Percentiles rank a stretch among this genome's conserved stretches.
Evolutionary conservation across 495 filamentous ascomycete species (phyloP).

Genomic region (Penicillium mononematosum): DNA sequence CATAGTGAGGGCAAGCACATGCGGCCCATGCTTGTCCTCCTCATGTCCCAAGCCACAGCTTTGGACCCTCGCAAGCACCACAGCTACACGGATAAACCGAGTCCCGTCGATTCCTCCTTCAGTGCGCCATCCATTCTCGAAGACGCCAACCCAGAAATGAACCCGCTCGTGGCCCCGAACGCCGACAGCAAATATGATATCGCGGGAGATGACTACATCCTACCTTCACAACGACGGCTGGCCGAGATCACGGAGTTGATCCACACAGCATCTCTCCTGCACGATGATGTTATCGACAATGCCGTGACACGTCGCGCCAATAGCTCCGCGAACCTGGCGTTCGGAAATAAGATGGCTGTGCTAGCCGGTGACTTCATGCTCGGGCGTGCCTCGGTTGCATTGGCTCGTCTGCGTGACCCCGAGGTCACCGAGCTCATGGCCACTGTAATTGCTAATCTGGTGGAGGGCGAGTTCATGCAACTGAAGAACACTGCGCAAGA

Average conservation of each 20-base stretch:
- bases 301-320: conserved; percentile 76
- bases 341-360: conserved; percentile 99
- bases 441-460: conserved; percentile 94
- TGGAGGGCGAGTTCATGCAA: conserved; percentile 99
- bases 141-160: conserved; percentile 75
- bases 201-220: conserved; percentile 66
- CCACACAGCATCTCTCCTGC: conserved; percentile 91
- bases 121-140: conserved; percentile 71
- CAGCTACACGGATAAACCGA: conserved; percentile 36
- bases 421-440: conserved; percentile 93
- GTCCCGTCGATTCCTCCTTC: conserved; percentile 71
- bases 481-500: conserved; percentile 91
- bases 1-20: conserved; percentile 94
- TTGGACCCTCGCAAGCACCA: conserved; percentile 63
- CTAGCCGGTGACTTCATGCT: conserved; percentile 93
- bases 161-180: conserved; percentile 50
- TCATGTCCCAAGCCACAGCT: conserved; percentile 92
- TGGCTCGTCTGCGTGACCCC: conserved; percentile 84
- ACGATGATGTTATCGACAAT: conserved; percentile 97
- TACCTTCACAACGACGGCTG: conserved; percentile 87
- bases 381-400: conserved; percentile 86
- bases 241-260: conserved; percentile 97
- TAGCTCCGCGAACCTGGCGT: conserved; percentile 86
- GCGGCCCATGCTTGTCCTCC: conserved; percentile 85
- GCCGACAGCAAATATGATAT: conserved; percentile 49